A percentile compares a stretch with the other conserved stretches of the same genome.
Conservation (phyloP, 2,329 filamentous ascomycete species). For the Domatiomyces catenatus region DNA sequence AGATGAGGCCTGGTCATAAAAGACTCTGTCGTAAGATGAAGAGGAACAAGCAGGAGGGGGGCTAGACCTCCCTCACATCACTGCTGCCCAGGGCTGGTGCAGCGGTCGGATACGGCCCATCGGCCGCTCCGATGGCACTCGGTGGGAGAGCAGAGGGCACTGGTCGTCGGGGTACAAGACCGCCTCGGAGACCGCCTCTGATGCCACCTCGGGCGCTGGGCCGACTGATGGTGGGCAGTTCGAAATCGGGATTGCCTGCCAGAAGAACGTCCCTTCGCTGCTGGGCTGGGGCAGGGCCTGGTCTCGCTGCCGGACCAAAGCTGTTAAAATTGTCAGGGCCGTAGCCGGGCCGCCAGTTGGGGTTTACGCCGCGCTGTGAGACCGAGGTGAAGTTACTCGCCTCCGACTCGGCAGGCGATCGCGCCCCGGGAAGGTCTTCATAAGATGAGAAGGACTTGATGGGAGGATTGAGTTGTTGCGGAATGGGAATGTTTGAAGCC, state of each 20-base stretch:
- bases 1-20: neutral
- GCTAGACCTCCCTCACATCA: neutral
- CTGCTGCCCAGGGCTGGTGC: neutral
- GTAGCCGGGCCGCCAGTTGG: conserved; percentile 55
- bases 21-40: neutral
- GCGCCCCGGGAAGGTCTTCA: conserved; percentile 48
- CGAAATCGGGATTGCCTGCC: conserved; percentile 73
- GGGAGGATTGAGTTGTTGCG: conserved; percentile 25
- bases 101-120: neutral
- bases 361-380: conserved; percentile 75
- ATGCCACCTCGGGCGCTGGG: conserved; percentile 5
- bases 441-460: conserved; percentile 26
- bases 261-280: conserved; percentile 58
- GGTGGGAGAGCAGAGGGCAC: neutral
- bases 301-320: conserved; percentile 29
- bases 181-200: conserved; percentile 6
- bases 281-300: conserved; percentile 33
- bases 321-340: conserved; percentile 22
- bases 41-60: no score
- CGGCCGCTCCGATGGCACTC: neutral
- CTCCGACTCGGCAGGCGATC: conserved; percentile 65
- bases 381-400: conserved; percentile 79
- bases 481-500: conserved; percentile 13
- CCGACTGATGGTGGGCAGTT: conserved; percentile 38
- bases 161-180: neutral